Conservation (phyloP, 139 green algal genomes). For the Coelastrella sp. region DNA sequence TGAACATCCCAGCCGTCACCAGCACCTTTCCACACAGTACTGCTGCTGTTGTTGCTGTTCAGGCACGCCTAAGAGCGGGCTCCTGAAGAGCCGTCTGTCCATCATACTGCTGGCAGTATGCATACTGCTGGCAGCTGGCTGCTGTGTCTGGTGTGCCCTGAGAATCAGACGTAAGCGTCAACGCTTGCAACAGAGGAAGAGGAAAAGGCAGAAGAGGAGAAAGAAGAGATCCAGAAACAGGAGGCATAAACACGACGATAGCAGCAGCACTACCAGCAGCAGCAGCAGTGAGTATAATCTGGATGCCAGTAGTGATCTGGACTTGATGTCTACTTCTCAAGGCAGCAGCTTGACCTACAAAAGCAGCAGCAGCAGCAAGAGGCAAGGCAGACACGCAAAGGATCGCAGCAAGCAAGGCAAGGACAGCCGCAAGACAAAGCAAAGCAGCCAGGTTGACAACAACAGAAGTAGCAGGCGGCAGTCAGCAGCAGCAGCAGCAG, state of each 20-base stretch:
- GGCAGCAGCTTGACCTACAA: no score
- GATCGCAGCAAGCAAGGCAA: no score
- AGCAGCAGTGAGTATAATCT: no score
- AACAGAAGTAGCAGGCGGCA: background rate
- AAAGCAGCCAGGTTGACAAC: no score
- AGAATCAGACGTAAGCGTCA: background rate
- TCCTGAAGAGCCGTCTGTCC: background rate
- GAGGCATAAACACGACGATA: background rate
- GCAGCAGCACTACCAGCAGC: background rate
- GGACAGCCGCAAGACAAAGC: background rate
- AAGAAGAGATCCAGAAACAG: background rate
- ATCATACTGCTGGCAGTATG: background rate
- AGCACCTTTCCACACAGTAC: no score
- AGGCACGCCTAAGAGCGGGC: background rate
- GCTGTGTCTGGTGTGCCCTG: constrained; percentile 14
- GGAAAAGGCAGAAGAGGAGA: background rate
- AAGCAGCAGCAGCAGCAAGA: no score
- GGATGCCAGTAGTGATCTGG: no score
- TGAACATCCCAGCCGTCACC: no score
- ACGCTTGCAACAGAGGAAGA: background rate
- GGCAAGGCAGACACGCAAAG: no score
- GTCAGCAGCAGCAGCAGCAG: background rate
- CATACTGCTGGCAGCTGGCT: background rate
- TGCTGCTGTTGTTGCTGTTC: constrained; percentile 17
- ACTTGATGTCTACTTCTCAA: no score